A percentile compares a stretch with the other conserved stretches of the same genome.
phyloP scores from a whole-genome alignment of 805 yeast species.

The Schwanniomyces sp. region DNA sequence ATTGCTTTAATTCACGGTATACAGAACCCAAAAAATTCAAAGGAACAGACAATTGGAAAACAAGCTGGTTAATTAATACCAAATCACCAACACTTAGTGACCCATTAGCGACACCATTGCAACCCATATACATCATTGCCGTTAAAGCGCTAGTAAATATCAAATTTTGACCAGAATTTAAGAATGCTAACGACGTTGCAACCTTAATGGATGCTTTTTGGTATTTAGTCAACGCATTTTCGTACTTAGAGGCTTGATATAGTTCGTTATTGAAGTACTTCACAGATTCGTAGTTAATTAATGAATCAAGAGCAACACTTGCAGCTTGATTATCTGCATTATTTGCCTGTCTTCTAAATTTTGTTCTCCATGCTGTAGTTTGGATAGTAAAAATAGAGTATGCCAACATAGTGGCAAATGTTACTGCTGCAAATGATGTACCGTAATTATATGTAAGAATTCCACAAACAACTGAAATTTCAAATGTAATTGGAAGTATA shows the following conservation, averaged over 20 bases:
- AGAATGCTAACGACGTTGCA: constrained; percentile 78
- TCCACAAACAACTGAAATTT: constrained; percentile 90
- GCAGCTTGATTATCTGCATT: constrained; percentile 96
- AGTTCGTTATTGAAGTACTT: constrained; percentile 91
- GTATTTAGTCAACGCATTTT: constrained; percentile 68
- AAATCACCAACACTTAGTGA: constrained; percentile 88
- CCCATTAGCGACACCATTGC: constrained; percentile 86
- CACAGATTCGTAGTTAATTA: constrained; percentile 92
- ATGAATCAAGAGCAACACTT: constrained; percentile 87
- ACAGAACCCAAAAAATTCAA: constrained; percentile 93
- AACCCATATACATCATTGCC: constrained; percentile 97
- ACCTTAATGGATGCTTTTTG: constrained; percentile 75
- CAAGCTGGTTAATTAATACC: constrained; percentile 91
- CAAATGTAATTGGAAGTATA: constrained; percentile 88
- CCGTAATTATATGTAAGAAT: constrained; percentile 93
- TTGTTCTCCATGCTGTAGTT: constrained; percentile 96
- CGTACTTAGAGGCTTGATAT: constrained; percentile 78
- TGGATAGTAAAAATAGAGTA: constrained; percentile 84
- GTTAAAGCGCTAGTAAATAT: constrained; percentile 89
- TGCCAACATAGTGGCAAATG: constrained; percentile 83
- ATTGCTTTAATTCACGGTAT: constrained; percentile 90
- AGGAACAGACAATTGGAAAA: constrained; percentile 94
- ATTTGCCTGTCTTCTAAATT: constrained; percentile 83
- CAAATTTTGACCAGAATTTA: constrained; percentile 77
- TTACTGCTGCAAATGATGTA: constrained; percentile 80